Base-by-base conservation (phyloP, 2,329 filamentous ascomycete genomes). In the Orbilia javanica region DNA sequence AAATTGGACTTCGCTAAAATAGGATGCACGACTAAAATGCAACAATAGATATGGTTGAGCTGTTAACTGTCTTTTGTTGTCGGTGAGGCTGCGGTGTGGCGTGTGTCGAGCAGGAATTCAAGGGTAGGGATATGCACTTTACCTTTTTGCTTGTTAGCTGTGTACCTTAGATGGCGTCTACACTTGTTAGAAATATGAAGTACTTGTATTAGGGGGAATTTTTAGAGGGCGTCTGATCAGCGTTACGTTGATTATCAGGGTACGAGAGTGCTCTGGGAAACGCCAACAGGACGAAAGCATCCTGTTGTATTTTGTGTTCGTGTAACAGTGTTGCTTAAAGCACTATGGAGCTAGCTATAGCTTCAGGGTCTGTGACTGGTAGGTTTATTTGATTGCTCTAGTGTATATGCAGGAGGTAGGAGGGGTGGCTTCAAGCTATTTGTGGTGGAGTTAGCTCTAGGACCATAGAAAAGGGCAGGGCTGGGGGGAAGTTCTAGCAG, bases 251-350 rank as follows among this genome's bases (percentile, higher is more conserved):
- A 15, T 15, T n/a, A 44, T 34, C n/a, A n/a, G n/a, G n/a, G n/a
- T n/a, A 36, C 11, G 3, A 5, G 36, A 15, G 36, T 15, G 11
- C 36, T 39, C 36, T 15, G 5, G 13, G 3, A 15, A 39, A 39
- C 13, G 11, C 36, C 36, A 39, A 39, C 36, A 39, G 36, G 36
- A 31, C 27, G 13, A n/a, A 31, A 18, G 15, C 11, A 11, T 36
- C 20, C 20, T 60, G 34, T 42, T 60, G 34, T 8, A 60, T 42
- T 60, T 60, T 60, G 20, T 42, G 22, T 25, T 60, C 20, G 20
- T 18, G 55, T 15, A 60, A 60, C 20, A 11, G 55, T 60, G 55
- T 60, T 60, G 34, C n/a, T 60, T 42, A 3, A 42, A 60, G 3
- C 34, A 4, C 8, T 1, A n/a, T n/a, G n/a, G n/a, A 39, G 22